These are phyloP conservation scores for Penicillium sclerotigenum DNA, from an alignment of 2,329 filamentous ascomycete genomes.

Conservation along the genomic window DNA sequence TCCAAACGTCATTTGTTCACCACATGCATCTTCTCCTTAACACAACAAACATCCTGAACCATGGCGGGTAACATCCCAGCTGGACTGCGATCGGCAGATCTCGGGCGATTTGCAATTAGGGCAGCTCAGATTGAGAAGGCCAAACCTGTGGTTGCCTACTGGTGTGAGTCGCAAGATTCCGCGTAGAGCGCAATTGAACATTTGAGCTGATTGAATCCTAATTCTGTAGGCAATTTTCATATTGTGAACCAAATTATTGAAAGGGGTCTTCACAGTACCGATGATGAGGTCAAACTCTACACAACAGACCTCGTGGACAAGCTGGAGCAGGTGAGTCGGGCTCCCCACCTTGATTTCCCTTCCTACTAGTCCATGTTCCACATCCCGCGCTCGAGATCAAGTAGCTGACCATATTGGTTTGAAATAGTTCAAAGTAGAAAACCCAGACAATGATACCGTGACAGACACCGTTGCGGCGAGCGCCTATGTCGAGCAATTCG, in stretches of 20 bases:
- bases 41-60: constrained; percentile 15
- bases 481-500: constrained; percentile 93
- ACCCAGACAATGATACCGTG: constrained; percentile 76
- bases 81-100: constrained; percentile 73
- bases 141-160: constrained; percentile 89
- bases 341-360: not conserved
- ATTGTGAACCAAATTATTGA: constrained; percentile 87
- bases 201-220: constrained; percentile 15
- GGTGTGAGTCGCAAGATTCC: constrained; percentile 63
- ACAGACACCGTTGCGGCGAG: constrained; percentile 81
- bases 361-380: not conserved
- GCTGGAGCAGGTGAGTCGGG: constrained; percentile 65
- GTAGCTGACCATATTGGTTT: constrained; percentile 1
- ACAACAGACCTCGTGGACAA: constrained; percentile 86
- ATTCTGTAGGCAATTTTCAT: constrained; percentile 72
- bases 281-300: constrained; percentile 75
- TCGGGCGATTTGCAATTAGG: constrained; percentile 78
- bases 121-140: constrained; percentile 78
- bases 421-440: constrained; percentile 64
- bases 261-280: constrained; percentile 71
- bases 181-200: constrained; percentile 4
- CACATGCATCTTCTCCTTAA: constrained; percentile 2
- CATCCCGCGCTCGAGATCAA: not conserved
- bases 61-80: constrained; percentile 73
- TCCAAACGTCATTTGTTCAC: constrained; percentile 24